Evolutionary conservation across 768 basidiomycete species (phyloP), one percentile per base, ranked within the genome.

Genomic region (Harrya chromipes): DNA sequence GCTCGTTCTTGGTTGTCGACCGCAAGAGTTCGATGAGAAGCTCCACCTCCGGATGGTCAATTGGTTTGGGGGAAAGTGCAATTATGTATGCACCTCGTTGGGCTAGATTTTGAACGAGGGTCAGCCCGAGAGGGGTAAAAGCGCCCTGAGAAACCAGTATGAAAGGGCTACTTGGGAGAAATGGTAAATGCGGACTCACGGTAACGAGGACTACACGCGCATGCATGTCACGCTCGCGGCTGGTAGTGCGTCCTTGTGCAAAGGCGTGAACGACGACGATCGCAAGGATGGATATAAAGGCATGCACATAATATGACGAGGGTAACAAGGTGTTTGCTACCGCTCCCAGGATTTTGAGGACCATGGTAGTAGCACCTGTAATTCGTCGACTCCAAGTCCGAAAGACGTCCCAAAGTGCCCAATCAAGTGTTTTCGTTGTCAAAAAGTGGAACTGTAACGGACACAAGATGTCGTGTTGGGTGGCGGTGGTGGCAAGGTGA

Each of bases 51-150:
- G 72, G 67, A 10, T 61, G 59, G 26, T 78, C 64, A 19, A 86
- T 71, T 2, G 83, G 76, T 37, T 81, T 74, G 0, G 80, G 74
- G 0, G 85, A 78, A 19, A 93, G 79, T 1, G 85, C 85, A 38
- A 94, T 86, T 50, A 93, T 69, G 55, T 89, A 87, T 16, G 90
- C 88, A 12, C 91, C 90, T 38, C 85, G 79, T 41, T 78, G 68
- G 1, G 91, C 89, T 9, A 94, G 69, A 3, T 70, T 70, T 47
- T 85, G 81, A 7, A 90, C 64, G 1, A 90, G 60, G 0, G 83
- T 85, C 10, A 90, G 63, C 3, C 90, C 89, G 8, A 83, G 65
- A 2, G 89, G 81, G 3, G 87, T 85, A 57, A 91, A 87, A 0
- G 74, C 87, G 33, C 89, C 89, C 87, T 90, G 53, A 19, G 46